Conservation (phyloP, 1,284 basidiomycete species). For the Sanguinoderma infundibulare region DNA sequence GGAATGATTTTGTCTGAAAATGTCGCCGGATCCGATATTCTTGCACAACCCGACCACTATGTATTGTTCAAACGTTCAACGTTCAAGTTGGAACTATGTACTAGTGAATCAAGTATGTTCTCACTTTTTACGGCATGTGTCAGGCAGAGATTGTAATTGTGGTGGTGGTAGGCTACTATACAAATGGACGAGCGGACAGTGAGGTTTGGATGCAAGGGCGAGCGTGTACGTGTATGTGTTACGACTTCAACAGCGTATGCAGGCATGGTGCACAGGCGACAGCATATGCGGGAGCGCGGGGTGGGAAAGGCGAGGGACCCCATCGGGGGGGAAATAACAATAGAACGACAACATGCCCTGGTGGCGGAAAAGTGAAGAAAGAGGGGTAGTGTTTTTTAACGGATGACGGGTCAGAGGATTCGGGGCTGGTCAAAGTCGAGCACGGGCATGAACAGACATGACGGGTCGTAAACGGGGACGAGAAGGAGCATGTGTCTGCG, state of each 20-base stretch:
- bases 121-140: background rate
- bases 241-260: background rate
- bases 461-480: constrained; percentile 2
- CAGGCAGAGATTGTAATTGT: background rate
- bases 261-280: background rate
- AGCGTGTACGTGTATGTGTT: background rate
- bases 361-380: background rate
- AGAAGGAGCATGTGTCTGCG: background rate
- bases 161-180: constrained; percentile 12
- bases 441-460: constrained; percentile 2
- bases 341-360: background rate
- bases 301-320: background rate
- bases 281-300: background rate
- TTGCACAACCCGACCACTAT: too few relatives aligned
- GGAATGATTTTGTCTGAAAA: background rate
- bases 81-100: too few relatives aligned
- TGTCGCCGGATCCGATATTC: too few relatives aligned
- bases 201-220: background rate
- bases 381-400: background rate
- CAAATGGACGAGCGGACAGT: constrained; percentile 12
- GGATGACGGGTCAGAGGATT: background rate
- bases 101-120: too few relatives aligned
- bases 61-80: too few relatives aligned
- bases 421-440: background rate
- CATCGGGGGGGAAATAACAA: background rate